Evolutionary conservation across 2,329 filamentous ascomycete genomes (phyloP).

Genomic region (Cladosporium phlei): DNA sequence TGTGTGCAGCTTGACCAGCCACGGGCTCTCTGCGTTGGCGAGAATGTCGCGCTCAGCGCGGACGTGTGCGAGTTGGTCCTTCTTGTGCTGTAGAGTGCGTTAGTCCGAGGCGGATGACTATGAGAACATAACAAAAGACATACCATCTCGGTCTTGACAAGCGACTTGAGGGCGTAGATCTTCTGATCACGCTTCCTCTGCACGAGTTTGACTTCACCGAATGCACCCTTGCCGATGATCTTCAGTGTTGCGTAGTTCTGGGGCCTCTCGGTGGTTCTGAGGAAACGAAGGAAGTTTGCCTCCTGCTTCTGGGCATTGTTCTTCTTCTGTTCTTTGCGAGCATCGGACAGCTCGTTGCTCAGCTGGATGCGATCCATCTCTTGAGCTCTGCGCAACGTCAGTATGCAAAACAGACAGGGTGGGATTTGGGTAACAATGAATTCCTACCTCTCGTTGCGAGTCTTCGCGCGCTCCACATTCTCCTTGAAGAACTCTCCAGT

Average conservation of each 20-base stretch:
- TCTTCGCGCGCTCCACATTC: slow-evolving; percentile 90
- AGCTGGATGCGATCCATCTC: slow-evolving; percentile 83
- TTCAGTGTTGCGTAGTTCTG: slow-evolving; percentile 95
- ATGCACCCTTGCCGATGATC: slow-evolving; percentile 98
- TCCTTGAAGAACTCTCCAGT: slow-evolving; percentile 90
- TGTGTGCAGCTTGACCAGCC: slow-evolving; percentile 97
- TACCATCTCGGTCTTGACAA: slow-evolving; percentile 96
- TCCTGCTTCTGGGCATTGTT: slow-evolving; percentile 81
- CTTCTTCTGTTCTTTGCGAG: slow-evolving; percentile 78
- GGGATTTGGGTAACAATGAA: neutral
- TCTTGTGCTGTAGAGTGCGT: slow-evolving; percentile 65
- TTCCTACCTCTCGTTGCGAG: slow-evolving; percentile 83
- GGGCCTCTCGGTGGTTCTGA: slow-evolving; percentile 87
- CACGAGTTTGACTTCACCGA: slow-evolving; percentile 95
- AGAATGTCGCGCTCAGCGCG: slow-evolving; percentile 96
- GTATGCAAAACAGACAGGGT: neutral
- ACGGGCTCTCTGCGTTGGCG: slow-evolving; percentile 97
- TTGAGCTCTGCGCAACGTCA: slow-evolving; percentile 62
- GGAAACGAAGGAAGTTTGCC: slow-evolving; percentile 86
- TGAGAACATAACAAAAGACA: slow-evolving; percentile 5
- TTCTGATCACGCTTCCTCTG: slow-evolving; percentile 95
- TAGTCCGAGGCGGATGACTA: neutral
- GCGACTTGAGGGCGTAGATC: slow-evolving; percentile 95
- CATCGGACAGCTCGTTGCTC: slow-evolving; percentile 68
- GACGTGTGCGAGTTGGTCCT: slow-evolving; percentile 95